phyloP scores from a whole-genome alignment of 805 yeast genomes.

The Pichia scutulata region DNA sequence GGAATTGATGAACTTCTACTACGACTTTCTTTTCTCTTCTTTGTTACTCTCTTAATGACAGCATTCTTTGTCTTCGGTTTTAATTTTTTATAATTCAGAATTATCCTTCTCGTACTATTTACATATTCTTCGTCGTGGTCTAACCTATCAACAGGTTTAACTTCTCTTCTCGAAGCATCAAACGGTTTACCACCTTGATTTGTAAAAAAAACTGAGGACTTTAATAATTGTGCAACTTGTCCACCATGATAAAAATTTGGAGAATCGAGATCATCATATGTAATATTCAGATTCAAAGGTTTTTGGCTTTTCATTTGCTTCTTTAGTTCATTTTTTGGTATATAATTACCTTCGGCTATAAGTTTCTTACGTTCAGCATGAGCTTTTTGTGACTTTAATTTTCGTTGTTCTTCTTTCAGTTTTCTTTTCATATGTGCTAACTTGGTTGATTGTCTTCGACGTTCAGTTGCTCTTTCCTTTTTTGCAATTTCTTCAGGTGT shows the following conservation, averaged over 20 bases:
- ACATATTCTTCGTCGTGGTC: conserved; percentile 1
- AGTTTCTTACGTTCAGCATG: background rate
- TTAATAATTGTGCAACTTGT: conserved; percentile 15
- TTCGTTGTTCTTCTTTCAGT: background rate
- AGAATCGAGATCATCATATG: background rate
- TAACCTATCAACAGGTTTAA: conserved; percentile 19
- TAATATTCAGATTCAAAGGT: background rate
- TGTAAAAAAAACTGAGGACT: conserved; percentile 22
- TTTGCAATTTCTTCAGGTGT: conserved; percentile 5
- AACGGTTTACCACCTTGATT: conserved; percentile 17
- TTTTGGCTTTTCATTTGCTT: background rate
- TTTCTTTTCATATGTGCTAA: background rate
- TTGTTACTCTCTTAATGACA: background rate
- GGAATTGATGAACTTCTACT: background rate
- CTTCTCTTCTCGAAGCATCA: conserved; percentile 14
- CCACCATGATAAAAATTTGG: conserved; percentile 16
- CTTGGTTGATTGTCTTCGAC: background rate
- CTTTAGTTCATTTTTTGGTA: background rate
- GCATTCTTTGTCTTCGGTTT: background rate
- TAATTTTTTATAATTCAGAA: conserved; percentile 6
- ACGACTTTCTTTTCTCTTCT: background rate
- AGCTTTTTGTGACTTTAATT: background rate
- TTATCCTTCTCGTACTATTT: background rate
- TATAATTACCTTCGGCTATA: background rate
- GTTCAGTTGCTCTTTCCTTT: conserved; percentile 2